These are phyloP conservation scores for Melastoma malabathricum DNA, from an alignment of 345 rosid genomes.

Conservation along the genomic window DNA sequence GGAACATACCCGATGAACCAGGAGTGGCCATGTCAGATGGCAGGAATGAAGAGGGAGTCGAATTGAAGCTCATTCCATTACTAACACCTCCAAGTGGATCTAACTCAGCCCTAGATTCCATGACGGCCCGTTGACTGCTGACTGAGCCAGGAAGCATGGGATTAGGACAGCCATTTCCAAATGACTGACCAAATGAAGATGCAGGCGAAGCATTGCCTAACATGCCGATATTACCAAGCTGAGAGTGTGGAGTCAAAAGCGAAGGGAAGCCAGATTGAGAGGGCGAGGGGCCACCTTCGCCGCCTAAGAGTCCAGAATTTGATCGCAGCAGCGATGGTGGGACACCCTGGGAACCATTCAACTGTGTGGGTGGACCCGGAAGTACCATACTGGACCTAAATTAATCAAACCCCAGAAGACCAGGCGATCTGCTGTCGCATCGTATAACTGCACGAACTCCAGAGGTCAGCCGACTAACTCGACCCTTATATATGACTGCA, in stretches of 20 bases:
- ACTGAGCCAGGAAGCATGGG: conserved; percentile 38
- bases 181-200: conserved; percentile 49
- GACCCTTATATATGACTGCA: too few relatives aligned
- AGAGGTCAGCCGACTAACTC: not conserved
- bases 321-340: conserved; percentile 59
- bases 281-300: conserved; percentile 62
- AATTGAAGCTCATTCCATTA: conserved; percentile 50
- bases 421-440: conserved; percentile 10
- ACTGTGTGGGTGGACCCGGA: conserved; percentile 68
- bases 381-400: conserved; percentile 50
- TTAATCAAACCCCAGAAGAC: conserved; percentile 8
- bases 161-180: conserved; percentile 60
- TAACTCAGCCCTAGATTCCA: conserved; percentile 65
- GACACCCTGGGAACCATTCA: conserved; percentile 63
- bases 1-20: conserved; percentile 57
- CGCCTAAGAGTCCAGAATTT: conserved; percentile 59
- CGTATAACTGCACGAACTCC: conserved; percentile 26
- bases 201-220: conserved; percentile 71
- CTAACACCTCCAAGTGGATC: conserved; percentile 59
- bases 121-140: conserved; percentile 37
- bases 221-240: conserved; percentile 63
- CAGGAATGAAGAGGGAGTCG: conserved; percentile 44
- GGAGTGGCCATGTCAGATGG: conserved; percentile 52
- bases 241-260: conserved; percentile 52
- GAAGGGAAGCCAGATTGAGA: conserved; percentile 61